Evolutionary conservation across 345 rosid genomes (phyloP).

Genomic region (Mercurialis annua): DNA sequence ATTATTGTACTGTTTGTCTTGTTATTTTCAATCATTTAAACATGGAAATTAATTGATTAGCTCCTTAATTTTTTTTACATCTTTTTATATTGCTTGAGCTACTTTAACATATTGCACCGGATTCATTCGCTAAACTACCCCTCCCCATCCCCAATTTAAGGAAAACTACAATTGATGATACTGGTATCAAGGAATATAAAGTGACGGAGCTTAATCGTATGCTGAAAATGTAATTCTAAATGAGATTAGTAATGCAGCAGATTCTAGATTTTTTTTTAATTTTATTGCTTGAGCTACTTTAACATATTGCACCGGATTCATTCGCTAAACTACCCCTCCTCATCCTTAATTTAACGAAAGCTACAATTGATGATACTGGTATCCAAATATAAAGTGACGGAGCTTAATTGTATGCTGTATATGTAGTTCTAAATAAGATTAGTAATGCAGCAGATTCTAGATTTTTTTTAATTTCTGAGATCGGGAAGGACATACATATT

Average conservation of each 20-base stretch:
- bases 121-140: not conserved
- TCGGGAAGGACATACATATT: not conserved
- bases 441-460: not conserved
- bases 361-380: not conserved
- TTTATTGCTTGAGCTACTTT: not conserved
- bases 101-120: not conserved
- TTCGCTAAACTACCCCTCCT: not conserved
- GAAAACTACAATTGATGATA: not conserved
- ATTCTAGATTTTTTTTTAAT: not conserved
- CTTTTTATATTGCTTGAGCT: slow-evolving; percentile 5
- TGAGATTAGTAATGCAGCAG: not conserved
- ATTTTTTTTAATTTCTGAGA: not conserved
- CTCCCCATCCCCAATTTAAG: not conserved
- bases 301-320: not conserved
- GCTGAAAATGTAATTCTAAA: not conserved
- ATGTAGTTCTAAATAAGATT: not conserved
- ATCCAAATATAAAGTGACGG: not conserved
- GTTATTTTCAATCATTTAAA: slow-evolving; percentile 1
- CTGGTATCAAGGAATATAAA: not conserved
- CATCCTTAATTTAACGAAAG: not conserved
- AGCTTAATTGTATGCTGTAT: not conserved
- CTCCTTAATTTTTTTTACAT: not conserved
- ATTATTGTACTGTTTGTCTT: slow-evolving; percentile 14
- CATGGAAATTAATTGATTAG: not conserved
- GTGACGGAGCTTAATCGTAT: not conserved